Evolutionary conservation across 1,139 yeast species (phyloP).

Genomic region (Pichia kudriavzevii): DNA sequence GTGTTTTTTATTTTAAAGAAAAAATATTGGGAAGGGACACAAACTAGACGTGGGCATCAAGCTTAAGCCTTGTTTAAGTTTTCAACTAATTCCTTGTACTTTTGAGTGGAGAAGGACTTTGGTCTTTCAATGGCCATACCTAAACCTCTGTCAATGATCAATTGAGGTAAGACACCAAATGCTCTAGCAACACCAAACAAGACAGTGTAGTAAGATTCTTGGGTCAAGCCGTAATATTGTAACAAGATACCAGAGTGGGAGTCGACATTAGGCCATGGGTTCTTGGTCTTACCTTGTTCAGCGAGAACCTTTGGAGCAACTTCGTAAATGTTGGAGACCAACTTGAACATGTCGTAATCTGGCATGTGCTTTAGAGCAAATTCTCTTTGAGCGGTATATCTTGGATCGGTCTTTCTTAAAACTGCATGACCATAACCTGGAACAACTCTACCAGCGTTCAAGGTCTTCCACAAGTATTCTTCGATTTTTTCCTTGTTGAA

Average conservation of each 20-base stretch:
- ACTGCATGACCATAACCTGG: constrained; percentile 99
- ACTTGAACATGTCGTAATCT: constrained; percentile 84
- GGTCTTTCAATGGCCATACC: constrained; percentile 98
- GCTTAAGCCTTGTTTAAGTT: constrained; percentile 14
- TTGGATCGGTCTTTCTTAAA: constrained; percentile 93
- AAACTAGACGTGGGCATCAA: neutral
- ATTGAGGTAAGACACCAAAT: constrained; percentile 93
- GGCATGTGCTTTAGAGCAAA: constrained; percentile 97
- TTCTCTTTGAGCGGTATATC: constrained; percentile 96
- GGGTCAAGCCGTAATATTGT: constrained; percentile 95
- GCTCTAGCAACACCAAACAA: constrained; percentile 98
- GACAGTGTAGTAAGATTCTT: constrained; percentile 95
- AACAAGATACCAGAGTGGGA: constrained; percentile 95
- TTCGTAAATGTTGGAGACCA: constrained; percentile 84
- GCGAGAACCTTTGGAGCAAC: constrained; percentile 94
- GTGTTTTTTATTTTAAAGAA: neutral
- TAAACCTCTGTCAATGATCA: constrained; percentile 91
- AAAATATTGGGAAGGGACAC: neutral
- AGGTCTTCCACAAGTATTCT: constrained; percentile 84
- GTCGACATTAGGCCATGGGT: constrained; percentile 99
- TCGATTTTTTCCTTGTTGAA: constrained; percentile 70
- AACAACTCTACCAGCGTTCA: constrained; percentile 88
- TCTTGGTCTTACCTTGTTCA: constrained; percentile 96
- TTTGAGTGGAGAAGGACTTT: constrained; percentile 81
- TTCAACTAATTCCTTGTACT: constrained; percentile 56